Percentiles rank a stretch among this genome's conserved stretches.
Evolutionary conservation across 768 basidiomycete species (phyloP).

Genomic region (Tulasnella sp.): DNA sequence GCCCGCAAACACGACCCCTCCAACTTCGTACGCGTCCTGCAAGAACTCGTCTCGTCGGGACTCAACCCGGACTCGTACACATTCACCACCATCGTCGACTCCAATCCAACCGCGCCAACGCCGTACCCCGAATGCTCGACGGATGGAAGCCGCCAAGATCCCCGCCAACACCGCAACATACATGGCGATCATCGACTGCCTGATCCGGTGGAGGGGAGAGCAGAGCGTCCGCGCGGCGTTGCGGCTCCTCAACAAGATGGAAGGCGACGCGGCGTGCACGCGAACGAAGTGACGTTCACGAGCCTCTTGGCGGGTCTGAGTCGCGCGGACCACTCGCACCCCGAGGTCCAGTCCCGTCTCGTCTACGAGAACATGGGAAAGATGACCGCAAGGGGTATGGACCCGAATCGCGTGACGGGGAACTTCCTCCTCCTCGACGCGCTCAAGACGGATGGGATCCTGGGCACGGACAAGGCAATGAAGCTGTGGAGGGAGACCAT

Average conservation of each 20-base stretch:
- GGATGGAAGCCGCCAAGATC: constrained; percentile 66
- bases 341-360: constrained; percentile 20
- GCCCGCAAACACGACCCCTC: constrained; percentile 51
- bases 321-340: constrained; percentile 41
- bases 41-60: constrained; percentile 40
- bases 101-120: constrained; percentile 44
- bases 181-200: constrained; percentile 66
- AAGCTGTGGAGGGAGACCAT: constrained; percentile 52
- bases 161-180: constrained; percentile 65
- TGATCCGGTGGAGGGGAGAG: constrained; percentile 46
- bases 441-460: constrained; percentile 38
- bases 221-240: constrained; percentile 49
- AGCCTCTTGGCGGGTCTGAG: constrained; percentile 63
- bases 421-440: constrained; percentile 65
- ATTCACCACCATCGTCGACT: constrained; percentile 77
- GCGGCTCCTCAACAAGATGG: constrained; percentile 66
- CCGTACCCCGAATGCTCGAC: constrained; percentile 47
- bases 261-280: constrained; percentile 36
- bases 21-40: constrained; percentile 45
- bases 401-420: constrained; percentile 53
- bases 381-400: constrained; percentile 47
- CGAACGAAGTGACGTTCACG: constrained; percentile 80
- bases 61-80: constrained; percentile 71
- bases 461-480: constrained; percentile 45
- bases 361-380: constrained; percentile 41